Percentiles rank a stretch among this genome's conserved stretches.
Conservation (phyloP, 441 rosid genomes). For the Jatropha podagrica region DNA sequence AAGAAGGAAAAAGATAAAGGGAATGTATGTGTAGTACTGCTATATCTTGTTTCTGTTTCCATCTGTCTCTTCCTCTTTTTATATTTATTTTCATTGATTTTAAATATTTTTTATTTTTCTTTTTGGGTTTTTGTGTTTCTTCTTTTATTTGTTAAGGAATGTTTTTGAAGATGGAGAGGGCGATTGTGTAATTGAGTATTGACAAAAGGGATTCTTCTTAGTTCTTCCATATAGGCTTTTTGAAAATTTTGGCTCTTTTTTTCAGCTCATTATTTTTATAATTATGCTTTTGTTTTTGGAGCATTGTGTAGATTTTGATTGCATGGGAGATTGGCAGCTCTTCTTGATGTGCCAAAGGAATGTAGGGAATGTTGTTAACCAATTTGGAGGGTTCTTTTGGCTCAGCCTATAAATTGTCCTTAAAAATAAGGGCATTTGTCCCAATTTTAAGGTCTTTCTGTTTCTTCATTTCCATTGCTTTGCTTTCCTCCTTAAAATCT, state of each 20-base stretch:
- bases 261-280: not conserved
- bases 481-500: conserved; percentile 6
- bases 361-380: conserved; percentile 21
- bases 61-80: conserved; percentile 19
- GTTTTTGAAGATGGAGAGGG: not conserved
- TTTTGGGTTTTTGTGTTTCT: conserved; percentile 22
- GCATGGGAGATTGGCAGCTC: not conserved
- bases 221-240: conserved; percentile 1
- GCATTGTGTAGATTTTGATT: conserved; percentile 15
- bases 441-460: conserved; percentile 20
- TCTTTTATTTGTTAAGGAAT: conserved; percentile 19
- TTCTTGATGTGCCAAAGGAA: not conserved
- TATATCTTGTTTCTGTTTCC: conserved; percentile 25
- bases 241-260: not conserved
- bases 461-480: conserved; percentile 15
- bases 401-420: conserved; percentile 25
- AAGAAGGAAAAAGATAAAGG: conserved; percentile 44
- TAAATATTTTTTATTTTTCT: not conserved
- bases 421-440: conserved; percentile 37
- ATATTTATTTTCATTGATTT: not conserved
- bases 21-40: conserved; percentile 28
- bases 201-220: conserved; percentile 1
- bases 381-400: conserved; percentile 14
- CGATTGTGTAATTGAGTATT: not conserved
- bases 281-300: not conserved